Base-by-base conservation (phyloP, 1,284 basidiomycete species). In the Ustilago trichophora region DNA sequence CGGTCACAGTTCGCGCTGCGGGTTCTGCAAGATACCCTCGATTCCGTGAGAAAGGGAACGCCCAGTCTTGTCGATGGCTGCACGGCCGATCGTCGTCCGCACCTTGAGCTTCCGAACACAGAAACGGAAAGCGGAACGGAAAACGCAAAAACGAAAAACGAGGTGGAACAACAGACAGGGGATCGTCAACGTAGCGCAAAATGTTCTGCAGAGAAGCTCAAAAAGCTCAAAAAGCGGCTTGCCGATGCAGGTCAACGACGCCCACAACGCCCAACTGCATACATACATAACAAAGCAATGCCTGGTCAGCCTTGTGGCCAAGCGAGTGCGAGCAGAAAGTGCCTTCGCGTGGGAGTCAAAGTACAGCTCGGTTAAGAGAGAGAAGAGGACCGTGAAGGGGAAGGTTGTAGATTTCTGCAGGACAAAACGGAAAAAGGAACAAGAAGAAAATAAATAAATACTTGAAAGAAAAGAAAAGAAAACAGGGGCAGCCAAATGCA, bases 161-260 rank as follows among this genome's bases (percentile, higher is more conserved):
- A 29, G 27, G 27, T 13, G 27, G 27, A 29, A 29, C n/a, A n/a
- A n/a, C n/a, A n/a, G 12, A 32, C 19, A 27, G 12, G 38, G 48
- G 22, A 26, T 10, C 15, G 2, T 16, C 15, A 18, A 10, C 7
- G 11, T 29, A 26, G 7, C 40, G 18, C n/a, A 8, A 29, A 29
- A 18, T 22, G 18, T 48, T 46, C 45, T 36, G 26, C 26, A 36
- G 13, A 49, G 34, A 44, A 56, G 29, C 26, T 44, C 24, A n/a
- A n/a, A n/a, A n/a, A n/a, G n/a, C n/a, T n/a, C 16, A 16, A 25
- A 6, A 9, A 22, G n/a, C 27, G 18, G n/a, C 37, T 26, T 31
- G 41, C 37, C 29, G 55, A 58, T 46, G 48, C 55, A 45, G 25
- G 48, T 29, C n/a, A 18, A 41, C 51, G 21, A 47, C 52, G 37